phyloP scores from a whole-genome alignment of 257 asterid genomes.

The Phtheirospermum japonicum region DNA sequence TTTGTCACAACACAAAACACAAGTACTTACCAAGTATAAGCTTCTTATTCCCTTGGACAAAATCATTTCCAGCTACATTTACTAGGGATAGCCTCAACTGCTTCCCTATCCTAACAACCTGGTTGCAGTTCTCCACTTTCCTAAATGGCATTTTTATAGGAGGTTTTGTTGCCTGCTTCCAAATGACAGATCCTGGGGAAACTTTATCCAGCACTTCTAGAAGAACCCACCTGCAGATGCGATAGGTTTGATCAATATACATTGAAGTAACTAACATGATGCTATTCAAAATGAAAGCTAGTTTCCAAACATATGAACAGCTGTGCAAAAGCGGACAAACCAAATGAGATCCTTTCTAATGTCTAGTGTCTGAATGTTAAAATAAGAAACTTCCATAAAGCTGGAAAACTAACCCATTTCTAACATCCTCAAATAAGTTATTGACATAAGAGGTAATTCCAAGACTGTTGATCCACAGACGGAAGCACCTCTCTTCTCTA shows the following conservation, averaged over 20 bases:
- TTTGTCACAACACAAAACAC: slow-evolving; percentile 4
- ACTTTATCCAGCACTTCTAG: slow-evolving; percentile 87
- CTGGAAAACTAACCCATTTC: slow-evolving; percentile 73
- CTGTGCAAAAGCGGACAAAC: slow-evolving; percentile 9
- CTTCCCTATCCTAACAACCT: slow-evolving; percentile 80
- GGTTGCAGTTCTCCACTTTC: slow-evolving; percentile 96
- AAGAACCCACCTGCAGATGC: slow-evolving; percentile 70
- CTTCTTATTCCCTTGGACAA: slow-evolving; percentile 96
- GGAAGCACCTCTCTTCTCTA: slow-evolving; percentile 98
- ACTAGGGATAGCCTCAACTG: slow-evolving; percentile 83
- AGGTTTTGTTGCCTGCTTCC: slow-evolving; percentile 93
- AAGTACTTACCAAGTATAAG: slow-evolving; percentile 78
- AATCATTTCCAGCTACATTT: slow-evolving; percentile 93
- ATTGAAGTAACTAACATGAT: slow-evolving; percentile 15
- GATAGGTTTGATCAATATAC: slow-evolving; percentile 2
- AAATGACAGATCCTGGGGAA: slow-evolving; percentile 75
- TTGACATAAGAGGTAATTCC: slow-evolving; percentile 79
- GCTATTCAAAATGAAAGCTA: slow-evolving; percentile 20
- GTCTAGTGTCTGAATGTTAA: background rate
- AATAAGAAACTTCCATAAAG: slow-evolving; percentile 9
- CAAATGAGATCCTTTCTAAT: background rate
- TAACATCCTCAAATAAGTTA: slow-evolving; percentile 90
- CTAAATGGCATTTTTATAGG: slow-evolving; percentile 95
- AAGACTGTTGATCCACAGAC: slow-evolving; percentile 95
- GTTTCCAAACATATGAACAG: slow-evolving; percentile 8